phyloP scores from a whole-genome alignment of 2,329 filamentous ascomycete genomes.

The Aspergillus brasiliensis region DNA sequence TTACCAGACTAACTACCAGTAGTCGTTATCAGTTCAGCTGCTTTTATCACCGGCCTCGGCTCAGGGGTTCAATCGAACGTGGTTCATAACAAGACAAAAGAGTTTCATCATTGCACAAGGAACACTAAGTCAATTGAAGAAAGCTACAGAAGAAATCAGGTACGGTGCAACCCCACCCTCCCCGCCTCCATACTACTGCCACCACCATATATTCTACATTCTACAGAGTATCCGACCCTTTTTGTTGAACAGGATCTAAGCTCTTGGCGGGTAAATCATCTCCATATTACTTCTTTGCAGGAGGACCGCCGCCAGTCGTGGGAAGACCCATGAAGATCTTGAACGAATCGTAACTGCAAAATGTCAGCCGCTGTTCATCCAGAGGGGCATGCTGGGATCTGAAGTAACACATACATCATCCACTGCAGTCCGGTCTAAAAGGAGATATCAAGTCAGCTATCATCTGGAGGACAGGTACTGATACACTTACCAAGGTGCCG shows the following conservation, averaged over 20 bases:
- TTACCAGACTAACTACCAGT: too few relatives aligned
- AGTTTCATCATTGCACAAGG: too few relatives aligned
- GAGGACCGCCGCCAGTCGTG: constrained; percentile 71
- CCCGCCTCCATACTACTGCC: not conserved
- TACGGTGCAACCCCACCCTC: not conserved
- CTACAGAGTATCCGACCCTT: not conserved
- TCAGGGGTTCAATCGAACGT: not conserved
- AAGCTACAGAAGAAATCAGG: constrained; percentile 5
- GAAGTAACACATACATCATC: constrained; percentile 74
- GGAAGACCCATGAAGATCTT: constrained; percentile 88
- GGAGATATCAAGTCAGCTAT: constrained; percentile 21
- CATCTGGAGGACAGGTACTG: not conserved
- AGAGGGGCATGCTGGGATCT: not conserved
- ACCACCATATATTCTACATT: not conserved
- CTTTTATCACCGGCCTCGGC: constrained; percentile 9
- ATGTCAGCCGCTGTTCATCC: constrained; percentile 24
- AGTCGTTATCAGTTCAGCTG: not conserved
- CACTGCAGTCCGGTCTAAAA: constrained; percentile 75
- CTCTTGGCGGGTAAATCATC: not conserved
- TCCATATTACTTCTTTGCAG: constrained; percentile 39
- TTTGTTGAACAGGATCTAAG: not conserved
- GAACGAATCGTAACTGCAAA: constrained; percentile 67
- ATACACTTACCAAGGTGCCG: constrained; percentile 58
- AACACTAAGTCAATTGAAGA: not conserved
- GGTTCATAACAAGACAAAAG: too few relatives aligned